Evolutionary conservation across 345 rosid genomes (phyloP).

Genomic region (Salix purpurea): DNA sequence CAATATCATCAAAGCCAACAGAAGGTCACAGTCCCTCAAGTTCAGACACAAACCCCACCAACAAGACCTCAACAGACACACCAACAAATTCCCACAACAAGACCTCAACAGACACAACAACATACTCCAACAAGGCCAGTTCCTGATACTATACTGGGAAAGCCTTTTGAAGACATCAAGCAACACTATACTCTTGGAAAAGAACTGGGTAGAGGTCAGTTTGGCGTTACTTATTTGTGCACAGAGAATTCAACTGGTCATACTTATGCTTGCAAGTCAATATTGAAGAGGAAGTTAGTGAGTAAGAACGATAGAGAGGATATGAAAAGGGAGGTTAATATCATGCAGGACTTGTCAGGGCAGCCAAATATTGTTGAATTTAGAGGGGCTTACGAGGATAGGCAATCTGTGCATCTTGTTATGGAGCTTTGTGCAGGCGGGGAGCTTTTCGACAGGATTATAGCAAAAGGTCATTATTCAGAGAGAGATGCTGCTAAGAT

Average conservation of each 20-base stretch:
- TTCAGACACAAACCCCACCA: slow-evolving; percentile 11
- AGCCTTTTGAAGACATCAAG: slow-evolving; percentile 65
- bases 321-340: slow-evolving; percentile 66
- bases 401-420: slow-evolving; percentile 71
- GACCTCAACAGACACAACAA: not conserved
- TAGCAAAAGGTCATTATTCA: slow-evolving; percentile 62
- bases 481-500: slow-evolving; percentile 76
- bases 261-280: slow-evolving; percentile 71
- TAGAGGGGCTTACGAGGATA: slow-evolving; percentile 72
- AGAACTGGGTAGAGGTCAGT: slow-evolving; percentile 82
- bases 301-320: slow-evolving; percentile 63
- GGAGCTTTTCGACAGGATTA: slow-evolving; percentile 81
- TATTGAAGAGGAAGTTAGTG: slow-evolving; percentile 63
- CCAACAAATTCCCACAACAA: not conserved
- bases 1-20: slow-evolving; percentile 28
- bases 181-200: slow-evolving; percentile 49
- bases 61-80: slow-evolving; percentile 10
- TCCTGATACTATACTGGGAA: slow-evolving; percentile 53
- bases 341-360: slow-evolving; percentile 81
- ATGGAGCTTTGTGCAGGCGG: slow-evolving; percentile 95
- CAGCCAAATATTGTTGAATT: slow-evolving; percentile 79
- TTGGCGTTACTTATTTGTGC: slow-evolving; percentile 71
- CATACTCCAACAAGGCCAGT: slow-evolving; percentile 9
- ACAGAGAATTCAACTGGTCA: slow-evolving; percentile 68
- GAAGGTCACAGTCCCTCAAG: slow-evolving; percentile 25